A percentile compares a stretch with the other conserved stretches of the same genome.
Conservation (phyloP, 306 rosid genomes). For the Glycine soja region DNA sequence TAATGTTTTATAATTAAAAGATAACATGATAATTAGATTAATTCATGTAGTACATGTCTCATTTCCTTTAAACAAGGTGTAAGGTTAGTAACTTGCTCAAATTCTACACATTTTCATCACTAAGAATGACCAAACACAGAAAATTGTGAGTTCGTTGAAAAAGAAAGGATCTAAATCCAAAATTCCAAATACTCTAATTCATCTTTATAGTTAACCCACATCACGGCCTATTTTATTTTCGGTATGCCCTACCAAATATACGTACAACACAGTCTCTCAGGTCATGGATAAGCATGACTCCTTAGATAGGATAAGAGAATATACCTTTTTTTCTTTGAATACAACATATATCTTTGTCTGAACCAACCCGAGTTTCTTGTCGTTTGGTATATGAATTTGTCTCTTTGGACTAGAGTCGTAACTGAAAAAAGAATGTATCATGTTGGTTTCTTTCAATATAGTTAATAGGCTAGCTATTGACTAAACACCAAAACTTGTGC, state of each 20-base stretch:
- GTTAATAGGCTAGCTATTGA: background rate
- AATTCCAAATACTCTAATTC: background rate
- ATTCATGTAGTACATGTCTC: too few relatives aligned
- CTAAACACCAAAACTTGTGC: background rate
- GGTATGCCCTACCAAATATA: too few relatives aligned
- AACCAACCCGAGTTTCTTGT: background rate
- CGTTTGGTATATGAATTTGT: background rate
- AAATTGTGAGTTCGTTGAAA: background rate
- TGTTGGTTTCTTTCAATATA: background rate
- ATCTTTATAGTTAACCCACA: background rate
- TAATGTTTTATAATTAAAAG: too few relatives aligned
- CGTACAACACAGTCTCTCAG: background rate
- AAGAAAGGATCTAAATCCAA: background rate
- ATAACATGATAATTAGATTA: too few relatives aligned
- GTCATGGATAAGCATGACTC: constrained; percentile 5
- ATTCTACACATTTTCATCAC: too few relatives aligned
- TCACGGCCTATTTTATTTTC: background rate
- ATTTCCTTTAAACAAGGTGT: too few relatives aligned
- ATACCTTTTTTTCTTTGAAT: background rate
- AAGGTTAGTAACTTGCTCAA: too few relatives aligned
- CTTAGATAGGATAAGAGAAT: constrained; percentile 10
- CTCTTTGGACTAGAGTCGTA: constrained; percentile 23
- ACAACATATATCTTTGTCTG: background rate
- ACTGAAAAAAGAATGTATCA: background rate
- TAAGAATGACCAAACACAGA: too few relatives aligned